Conservation (phyloP, 129 eudicot species). For the Mikania micrantha region DNA sequence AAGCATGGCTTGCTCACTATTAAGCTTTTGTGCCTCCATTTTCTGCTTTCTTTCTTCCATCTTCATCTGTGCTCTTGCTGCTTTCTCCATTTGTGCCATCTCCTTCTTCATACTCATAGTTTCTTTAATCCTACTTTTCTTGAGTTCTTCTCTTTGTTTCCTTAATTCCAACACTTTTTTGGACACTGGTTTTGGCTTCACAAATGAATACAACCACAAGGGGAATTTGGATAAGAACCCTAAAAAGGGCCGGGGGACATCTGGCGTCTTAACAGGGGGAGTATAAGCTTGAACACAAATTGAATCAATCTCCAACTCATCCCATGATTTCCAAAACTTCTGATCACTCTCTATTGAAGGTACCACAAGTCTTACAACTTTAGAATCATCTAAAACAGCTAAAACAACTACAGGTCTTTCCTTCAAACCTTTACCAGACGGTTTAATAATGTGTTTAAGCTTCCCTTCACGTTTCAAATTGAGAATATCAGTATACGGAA, state of each 20-base stretch:
- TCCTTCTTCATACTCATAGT: slow-evolving; percentile 32
- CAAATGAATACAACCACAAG: slow-evolving; percentile 35
- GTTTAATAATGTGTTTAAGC: slow-evolving; percentile 66
- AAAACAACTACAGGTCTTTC: slow-evolving; percentile 53
- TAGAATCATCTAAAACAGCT: slow-evolving; percentile 77
- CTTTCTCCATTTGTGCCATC: slow-evolving; percentile 48
- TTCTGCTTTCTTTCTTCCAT: slow-evolving; percentile 54
- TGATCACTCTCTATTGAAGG: slow-evolving; percentile 53
- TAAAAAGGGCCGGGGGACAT: slow-evolving; percentile 48
- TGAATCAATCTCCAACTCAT: slow-evolving; percentile 51
- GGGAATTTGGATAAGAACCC: slow-evolving; percentile 46
- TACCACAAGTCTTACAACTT: slow-evolving; percentile 74
- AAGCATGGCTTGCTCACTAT: slow-evolving; percentile 32
- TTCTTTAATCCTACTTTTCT: slow-evolving; percentile 40
- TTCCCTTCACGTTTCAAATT: slow-evolving; percentile 49
- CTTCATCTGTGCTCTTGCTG: slow-evolving; percentile 41
- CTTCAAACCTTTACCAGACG: slow-evolving; percentile 41
- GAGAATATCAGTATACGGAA: slow-evolving; percentile 59
- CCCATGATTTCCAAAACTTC: slow-evolving; percentile 75
- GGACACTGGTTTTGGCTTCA: slow-evolving; percentile 58
- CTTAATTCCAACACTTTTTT: slow-evolving; percentile 71
- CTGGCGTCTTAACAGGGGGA: slow-evolving; percentile 66
- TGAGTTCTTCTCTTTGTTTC: slow-evolving; percentile 56
- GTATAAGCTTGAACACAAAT: slow-evolving; percentile 74
- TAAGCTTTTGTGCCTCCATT: slow-evolving; percentile 43